phyloP scores from a whole-genome alignment of 2,329 filamentous ascomycete genomes.

The Aspergillus cejpii region DNA sequence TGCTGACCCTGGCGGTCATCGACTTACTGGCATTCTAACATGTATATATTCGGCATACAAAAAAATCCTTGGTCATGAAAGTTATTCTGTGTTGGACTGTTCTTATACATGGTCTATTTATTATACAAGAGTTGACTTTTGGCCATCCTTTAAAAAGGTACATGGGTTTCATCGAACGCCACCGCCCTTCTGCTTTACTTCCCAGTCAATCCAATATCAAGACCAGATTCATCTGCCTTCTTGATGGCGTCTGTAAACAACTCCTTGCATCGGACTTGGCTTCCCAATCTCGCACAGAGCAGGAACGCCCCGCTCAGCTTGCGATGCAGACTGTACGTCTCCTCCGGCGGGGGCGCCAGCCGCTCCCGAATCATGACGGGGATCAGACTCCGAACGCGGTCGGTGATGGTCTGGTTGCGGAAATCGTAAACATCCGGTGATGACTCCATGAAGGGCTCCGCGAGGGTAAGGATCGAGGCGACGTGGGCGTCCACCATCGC shows the following conservation, averaged over 20 bases:
- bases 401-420: slow-evolving; percentile 88
- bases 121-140: slow-evolving; percentile 3
- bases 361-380: slow-evolving; percentile 89
- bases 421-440: slow-evolving; percentile 89
- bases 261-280: slow-evolving; percentile 70
- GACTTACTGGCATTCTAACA: too few relatives aligned
- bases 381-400: slow-evolving; percentile 79
- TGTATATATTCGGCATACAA: too few relatives aligned
- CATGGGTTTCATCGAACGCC: neutral
- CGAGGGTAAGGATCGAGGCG: slow-evolving; percentile 79
- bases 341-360: slow-evolving; percentile 84
- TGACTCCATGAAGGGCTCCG: slow-evolving; percentile 74
- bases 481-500: slow-evolving; percentile 87
- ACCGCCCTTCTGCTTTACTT: neutral
- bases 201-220: slow-evolving; percentile 2
- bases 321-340: slow-evolving; percentile 91
- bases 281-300: slow-evolving; percentile 79
- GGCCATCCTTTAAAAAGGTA: neutral
- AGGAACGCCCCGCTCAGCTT: slow-evolving; percentile 94
- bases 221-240: slow-evolving; percentile 22
- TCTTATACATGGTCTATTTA: slow-evolving; percentile 4
- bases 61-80: too few relatives aligned
- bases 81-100: too few relatives aligned
- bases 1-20: too few relatives aligned
- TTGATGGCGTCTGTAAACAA: slow-evolving; percentile 54